Evolutionary conservation across 2,329 filamentous ascomycete species (phyloP), one percentile per base, ranked within the genome.

Genomic region (Fusarium globosum): DNA sequence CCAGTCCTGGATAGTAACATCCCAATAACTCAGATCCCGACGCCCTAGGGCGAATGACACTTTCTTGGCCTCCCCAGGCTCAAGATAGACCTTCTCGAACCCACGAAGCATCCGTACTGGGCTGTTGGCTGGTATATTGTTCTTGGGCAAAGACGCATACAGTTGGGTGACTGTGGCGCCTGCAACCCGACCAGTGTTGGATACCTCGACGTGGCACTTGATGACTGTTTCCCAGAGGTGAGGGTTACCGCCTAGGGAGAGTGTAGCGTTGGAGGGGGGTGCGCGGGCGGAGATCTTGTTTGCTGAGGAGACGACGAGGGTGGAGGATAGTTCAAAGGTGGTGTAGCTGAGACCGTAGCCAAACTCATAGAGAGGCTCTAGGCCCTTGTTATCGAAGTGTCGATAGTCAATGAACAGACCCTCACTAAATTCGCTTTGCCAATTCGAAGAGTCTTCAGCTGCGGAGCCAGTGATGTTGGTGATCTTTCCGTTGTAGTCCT

Each of bases 301-400:
- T 2, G 21, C 10, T 11, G 45, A 21, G 8, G 57, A 52, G 16
- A 52, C 21, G 18, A 20, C 13, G 18, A 61, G 46, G 13, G 20
- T 12, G 7, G 58, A 55, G 20, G 48, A 42, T 7, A 61, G 14
- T 1, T 11, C 48, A 18, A 93, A 94, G 38, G 86, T 90, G 4
- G 92, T 93, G 82, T 93, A 94, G n/a, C 90, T 92, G 4, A 96
- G 84, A 4, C 93, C 93, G 75, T 94, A 90, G 13, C 93, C 93
- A 79, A 96, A 96, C 52, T 92, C 88, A 81, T 94, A 95, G 7
- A 91, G 85, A 0, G 90, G 88, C 4, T 85, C 83, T 10, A 90
- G 86, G 35, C 88, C 85, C 11, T 87, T 85, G 73, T 88, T 90
- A 78, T 95, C 93, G 79, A 93, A 95, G 83, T 90, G 93, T n/a